phyloP scores from a whole-genome alignment of 345 rosid genomes.

The Isatis tinctoria region DNA sequence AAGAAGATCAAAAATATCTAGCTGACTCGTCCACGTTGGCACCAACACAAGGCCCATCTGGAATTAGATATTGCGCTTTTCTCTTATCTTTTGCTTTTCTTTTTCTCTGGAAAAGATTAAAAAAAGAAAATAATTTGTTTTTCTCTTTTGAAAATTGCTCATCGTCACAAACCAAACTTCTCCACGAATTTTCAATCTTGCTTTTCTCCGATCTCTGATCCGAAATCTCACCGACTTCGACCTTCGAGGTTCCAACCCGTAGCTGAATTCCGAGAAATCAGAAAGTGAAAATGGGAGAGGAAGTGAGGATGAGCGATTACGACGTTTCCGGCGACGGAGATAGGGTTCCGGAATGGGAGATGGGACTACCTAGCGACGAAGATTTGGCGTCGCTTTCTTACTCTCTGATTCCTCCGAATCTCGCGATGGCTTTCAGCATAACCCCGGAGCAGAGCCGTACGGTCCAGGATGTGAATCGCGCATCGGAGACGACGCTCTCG shows the following conservation, averaged over 20 bases:
- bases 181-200: conserved; percentile 13
- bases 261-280: background rate
- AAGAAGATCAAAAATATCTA: conserved; percentile 71
- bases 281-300: conserved; percentile 33
- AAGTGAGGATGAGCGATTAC: conserved; percentile 39
- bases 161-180: conserved; percentile 35
- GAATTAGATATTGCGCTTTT: conserved; percentile 60
- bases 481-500: conserved; percentile 61
- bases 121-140: background rate
- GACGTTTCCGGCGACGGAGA: conserved; percentile 47
- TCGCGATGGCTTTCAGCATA: conserved; percentile 86
- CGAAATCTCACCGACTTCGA: background rate
- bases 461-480: conserved; percentile 60
- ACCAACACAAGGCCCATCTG: conserved; percentile 39
- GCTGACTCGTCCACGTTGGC: conserved; percentile 77
- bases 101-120: background rate
- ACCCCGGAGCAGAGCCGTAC: conserved; percentile 55
- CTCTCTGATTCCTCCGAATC: conserved; percentile 60
- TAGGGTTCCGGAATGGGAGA: conserved; percentile 77
- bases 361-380: conserved; percentile 63
- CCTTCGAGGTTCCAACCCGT: background rate
- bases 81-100: conserved; percentile 12
- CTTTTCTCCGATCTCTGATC: conserved; percentile 7
- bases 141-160: conserved; percentile 17
- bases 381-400: conserved; percentile 78